phyloP scores from a whole-genome alignment of 495 filamentous ascomycete species.

The Penicillium pancosmium region DNA sequence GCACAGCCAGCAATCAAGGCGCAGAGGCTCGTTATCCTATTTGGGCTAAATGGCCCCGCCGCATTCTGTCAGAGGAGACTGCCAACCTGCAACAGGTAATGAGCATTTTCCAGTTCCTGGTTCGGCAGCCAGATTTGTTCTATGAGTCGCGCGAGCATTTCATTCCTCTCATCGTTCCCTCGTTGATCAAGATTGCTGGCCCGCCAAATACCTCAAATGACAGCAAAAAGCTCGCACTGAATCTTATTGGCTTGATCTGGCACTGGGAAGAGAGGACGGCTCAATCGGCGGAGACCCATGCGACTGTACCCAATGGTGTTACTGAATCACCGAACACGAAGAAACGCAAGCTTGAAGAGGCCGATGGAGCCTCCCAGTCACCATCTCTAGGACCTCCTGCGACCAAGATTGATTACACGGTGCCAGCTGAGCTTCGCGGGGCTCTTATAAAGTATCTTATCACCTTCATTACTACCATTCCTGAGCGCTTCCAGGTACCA shows the following conservation, averaged over 20 bases:
- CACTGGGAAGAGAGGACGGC: slow-evolving; percentile 87
- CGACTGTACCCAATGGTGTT: slow-evolving; percentile 43
- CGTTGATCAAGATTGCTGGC: slow-evolving; percentile 82
- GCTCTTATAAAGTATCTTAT: slow-evolving; percentile 92
- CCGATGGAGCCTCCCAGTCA: slow-evolving; percentile 36
- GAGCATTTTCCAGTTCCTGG: slow-evolving; percentile 95
- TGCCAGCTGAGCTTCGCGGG: slow-evolving; percentile 64
- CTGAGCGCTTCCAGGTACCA: slow-evolving; percentile 75
- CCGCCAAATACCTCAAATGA: slow-evolving; percentile 88
- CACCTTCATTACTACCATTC: slow-evolving; percentile 88
- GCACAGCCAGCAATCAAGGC: slow-evolving; percentile 42
- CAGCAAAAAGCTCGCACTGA: slow-evolving; percentile 87
- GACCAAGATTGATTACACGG: slow-evolving; percentile 63
- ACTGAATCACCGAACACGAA: slow-evolving; percentile 71
- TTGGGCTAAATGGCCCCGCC: slow-evolving; percentile 90
- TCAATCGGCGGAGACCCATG: slow-evolving; percentile 46
- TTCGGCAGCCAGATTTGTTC: slow-evolving; percentile 88
- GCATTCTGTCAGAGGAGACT: slow-evolving; percentile 93
- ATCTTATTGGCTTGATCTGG: slow-evolving; percentile 87
- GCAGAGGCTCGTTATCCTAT: slow-evolving; percentile 65
- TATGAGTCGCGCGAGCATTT: slow-evolving; percentile 94
- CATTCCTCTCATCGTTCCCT: slow-evolving; percentile 82
- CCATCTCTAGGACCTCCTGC: slow-evolving; percentile 52
- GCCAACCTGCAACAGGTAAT: slow-evolving; percentile 96
- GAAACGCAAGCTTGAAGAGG: slow-evolving; percentile 75